Evolutionary conservation across 129 eudicot genomes (phyloP), one percentile per base, ranked within the genome.

Genomic region (Logfia minima): DNA sequence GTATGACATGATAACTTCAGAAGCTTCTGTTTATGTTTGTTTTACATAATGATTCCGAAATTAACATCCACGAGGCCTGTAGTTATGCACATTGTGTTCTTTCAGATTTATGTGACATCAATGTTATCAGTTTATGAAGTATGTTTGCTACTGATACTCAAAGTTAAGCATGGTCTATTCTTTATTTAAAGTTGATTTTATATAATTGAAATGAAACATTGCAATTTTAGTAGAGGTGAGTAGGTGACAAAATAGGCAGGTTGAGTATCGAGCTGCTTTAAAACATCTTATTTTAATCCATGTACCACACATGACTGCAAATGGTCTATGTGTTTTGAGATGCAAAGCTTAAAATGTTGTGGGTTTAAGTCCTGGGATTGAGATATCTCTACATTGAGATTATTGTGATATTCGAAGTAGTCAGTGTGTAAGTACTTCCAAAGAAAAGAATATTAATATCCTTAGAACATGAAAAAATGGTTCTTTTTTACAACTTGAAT

Each of bases 11-110:
- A 18, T 35, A 68, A 41, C 48, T 14, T 37, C 39, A 56, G 43
- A 56, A 74, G 26, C 28, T 67, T 74, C 23, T 6, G 53, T 73
- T 32, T 26, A 71, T 71, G 82, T 72, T 52, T 66, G 79, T 55
- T 72, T 67, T 67, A 35, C 58, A 53, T 64, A n/a, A 35, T 53
- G 74, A 34, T n/a, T 35, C 16, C 13, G 21, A 13, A 61, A 62
- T 79, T 71, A 71, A 61, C 26, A 60, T 41, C 70, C 64, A 45
- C 10, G 71, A 45, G 28, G 56, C 51, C 29, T 45, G 18, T 13
- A 6, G 63, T 51, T 72, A 31, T 55, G 45, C 70, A 41, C 75
- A 8, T 43, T 65, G 73, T 53, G 18, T 61, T 63, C 59, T 67
- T 78, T 70, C 62, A 41, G 56, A 59, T 69, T 5, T 9, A 24